These are phyloP conservation scores for Smithsoniella earleae DNA, from an alignment of 163 green algal species.

Conservation along the genomic window DNA sequence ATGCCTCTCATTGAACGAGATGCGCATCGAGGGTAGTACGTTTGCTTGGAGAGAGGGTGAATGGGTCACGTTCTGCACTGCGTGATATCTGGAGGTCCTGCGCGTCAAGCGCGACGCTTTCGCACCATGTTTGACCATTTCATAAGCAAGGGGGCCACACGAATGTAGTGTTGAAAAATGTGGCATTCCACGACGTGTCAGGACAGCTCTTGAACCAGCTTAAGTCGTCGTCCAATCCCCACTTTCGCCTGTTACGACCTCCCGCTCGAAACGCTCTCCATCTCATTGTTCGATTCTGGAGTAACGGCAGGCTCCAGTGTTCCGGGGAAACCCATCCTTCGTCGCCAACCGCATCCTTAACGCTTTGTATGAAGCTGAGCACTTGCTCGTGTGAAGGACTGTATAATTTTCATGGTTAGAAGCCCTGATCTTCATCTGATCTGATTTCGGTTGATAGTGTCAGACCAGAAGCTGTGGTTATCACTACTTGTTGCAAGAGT, in stretches of 20 bases:
- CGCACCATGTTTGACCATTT: background rate
- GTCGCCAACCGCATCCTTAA: background rate
- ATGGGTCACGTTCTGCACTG: constrained; percentile 9
- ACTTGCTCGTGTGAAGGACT: constrained; percentile 5
- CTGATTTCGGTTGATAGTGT: too few species aligned
- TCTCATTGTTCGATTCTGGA: background rate
- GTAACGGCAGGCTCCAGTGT: background rate
- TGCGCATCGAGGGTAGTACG: background rate
- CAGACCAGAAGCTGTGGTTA: too few species aligned
- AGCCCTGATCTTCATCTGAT: too few species aligned
- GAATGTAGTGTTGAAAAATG: background rate
- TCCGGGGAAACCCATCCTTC: constrained; percentile 19
- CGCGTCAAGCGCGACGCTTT: too few species aligned
- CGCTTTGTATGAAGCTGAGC: background rate
- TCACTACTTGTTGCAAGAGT: too few species aligned
- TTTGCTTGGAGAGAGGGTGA: background rate
- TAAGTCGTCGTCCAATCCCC: constrained; percentile 18
- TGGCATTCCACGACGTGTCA: background rate
- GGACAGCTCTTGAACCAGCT: constrained; percentile 17
- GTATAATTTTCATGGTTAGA: too few species aligned
- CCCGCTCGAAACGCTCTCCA: background rate
- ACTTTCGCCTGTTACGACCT: background rate
- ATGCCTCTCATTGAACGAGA: constrained; percentile 5
- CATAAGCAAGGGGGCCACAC: background rate
- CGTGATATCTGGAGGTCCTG: too few species aligned